Conservation (phyloP, 495 filamentous ascomycete genomes). For the Lepidopterella palustris region DNA sequence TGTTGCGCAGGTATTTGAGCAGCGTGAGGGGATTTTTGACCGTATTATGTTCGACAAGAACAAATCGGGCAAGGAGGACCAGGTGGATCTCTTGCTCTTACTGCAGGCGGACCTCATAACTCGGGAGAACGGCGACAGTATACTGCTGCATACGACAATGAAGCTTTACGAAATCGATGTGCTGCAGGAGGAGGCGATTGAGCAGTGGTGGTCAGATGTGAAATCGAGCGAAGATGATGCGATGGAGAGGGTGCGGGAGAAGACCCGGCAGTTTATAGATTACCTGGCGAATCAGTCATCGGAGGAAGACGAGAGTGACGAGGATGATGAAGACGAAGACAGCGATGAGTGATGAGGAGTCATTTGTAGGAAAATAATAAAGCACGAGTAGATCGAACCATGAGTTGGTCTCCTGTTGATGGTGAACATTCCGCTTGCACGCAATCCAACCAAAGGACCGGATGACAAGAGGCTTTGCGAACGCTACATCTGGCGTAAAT, state of each 20-base stretch:
- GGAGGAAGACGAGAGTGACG: slow-evolving; percentile 70
- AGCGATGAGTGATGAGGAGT: slow-evolving; percentile 28
- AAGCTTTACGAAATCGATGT: slow-evolving; percentile 78
- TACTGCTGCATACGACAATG: slow-evolving; percentile 70
- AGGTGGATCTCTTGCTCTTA: slow-evolving; percentile 76
- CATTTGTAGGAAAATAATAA: too few species aligned
- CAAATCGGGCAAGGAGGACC: slow-evolving; percentile 56
- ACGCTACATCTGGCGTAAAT: too few species aligned
- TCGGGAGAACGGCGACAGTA: slow-evolving; percentile 47
- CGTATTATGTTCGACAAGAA: slow-evolving; percentile 54
- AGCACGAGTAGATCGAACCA: too few species aligned
- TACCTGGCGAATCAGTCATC: slow-evolving; percentile 79
- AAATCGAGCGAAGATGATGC: slow-evolving; percentile 55
- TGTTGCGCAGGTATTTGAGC: slow-evolving; percentile 52
- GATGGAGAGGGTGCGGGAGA: slow-evolving; percentile 62
- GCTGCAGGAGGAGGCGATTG: slow-evolving; percentile 79
- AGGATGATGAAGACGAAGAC: slow-evolving; percentile 54
- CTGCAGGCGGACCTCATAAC: slow-evolving; percentile 71
- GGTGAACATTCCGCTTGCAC: too few species aligned
- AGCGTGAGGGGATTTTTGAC: slow-evolving; percentile 52
- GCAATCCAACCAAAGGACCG: too few species aligned
- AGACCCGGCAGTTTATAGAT: slow-evolving; percentile 73
- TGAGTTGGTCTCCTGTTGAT: too few species aligned
- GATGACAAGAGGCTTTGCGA: too few species aligned
- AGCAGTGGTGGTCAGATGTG: slow-evolving; percentile 80